Conservation (phyloP, 768 basidiomycete species). For the Scleroderma bovista region DNA sequence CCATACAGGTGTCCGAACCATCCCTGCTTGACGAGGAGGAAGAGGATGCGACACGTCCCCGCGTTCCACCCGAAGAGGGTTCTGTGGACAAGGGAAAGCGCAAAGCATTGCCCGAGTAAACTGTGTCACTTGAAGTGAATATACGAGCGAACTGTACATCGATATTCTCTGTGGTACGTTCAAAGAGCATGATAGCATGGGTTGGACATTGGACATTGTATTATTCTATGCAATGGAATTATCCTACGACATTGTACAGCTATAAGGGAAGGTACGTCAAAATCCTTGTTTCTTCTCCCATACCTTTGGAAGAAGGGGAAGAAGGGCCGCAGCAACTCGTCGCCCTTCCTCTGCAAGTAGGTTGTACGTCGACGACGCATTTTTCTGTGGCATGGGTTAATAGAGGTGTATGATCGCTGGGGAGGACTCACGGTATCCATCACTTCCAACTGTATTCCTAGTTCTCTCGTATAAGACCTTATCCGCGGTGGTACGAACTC, state of each 20-base stretch:
- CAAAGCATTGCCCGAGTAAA: constrained; percentile 40
- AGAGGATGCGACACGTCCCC: constrained; percentile 25
- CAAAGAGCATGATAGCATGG: background rate
- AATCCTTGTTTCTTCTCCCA: constrained; percentile 38
- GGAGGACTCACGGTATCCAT: constrained; percentile 65
- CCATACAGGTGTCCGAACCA: constrained; percentile 55
- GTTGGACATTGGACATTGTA: constrained; percentile 1
- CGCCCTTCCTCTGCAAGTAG: constrained; percentile 89
- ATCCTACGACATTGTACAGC: constrained; percentile 12
- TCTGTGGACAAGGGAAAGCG: constrained; percentile 53
- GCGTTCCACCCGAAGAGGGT: constrained; percentile 23
- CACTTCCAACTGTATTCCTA: constrained; percentile 85
- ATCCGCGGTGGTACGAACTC: constrained; percentile 65
- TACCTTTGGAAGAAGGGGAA: constrained; percentile 53
- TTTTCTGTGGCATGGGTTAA: constrained; percentile 45
- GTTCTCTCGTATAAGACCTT: constrained; percentile 56
- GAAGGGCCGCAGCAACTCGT: constrained; percentile 85
- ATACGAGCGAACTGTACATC: background rate
- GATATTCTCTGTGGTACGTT: no score
- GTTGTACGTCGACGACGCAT: constrained; percentile 95
- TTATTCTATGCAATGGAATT: constrained; percentile 5
- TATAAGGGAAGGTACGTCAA: background rate
- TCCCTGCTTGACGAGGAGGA: constrained; percentile 60
- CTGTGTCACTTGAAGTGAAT: background rate
- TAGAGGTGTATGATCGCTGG: background rate